Percentiles rank a stretch among this genome's conserved stretches.
Evolutionary conservation across 2,329 filamentous ascomycete genomes (phyloP).

Genomic region (Beauveria sp.): DNA sequence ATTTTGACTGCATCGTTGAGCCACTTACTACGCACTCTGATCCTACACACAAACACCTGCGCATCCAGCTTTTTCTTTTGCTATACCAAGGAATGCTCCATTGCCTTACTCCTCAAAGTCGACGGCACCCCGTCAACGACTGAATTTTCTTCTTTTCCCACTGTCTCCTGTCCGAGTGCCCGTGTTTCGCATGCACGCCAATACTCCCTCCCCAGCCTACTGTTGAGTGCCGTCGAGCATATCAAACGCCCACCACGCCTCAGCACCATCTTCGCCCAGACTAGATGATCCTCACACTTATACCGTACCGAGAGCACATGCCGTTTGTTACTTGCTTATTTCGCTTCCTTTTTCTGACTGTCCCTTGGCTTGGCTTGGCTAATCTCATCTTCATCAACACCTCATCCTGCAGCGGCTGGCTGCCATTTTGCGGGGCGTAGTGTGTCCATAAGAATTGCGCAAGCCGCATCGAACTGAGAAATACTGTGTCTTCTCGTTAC

Average conservation of each 20-base stretch:
- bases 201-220: not conserved
- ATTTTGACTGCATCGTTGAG: not conserved
- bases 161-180: conserved; percentile 3
- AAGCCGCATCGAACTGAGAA: not conserved
- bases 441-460: conserved; percentile 1
- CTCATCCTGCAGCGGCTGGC: not conserved
- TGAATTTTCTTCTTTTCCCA: conserved; percentile 1
- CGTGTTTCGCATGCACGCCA: conserved; percentile 5
- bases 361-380: not conserved
- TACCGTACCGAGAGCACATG: not conserved
- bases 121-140: conserved; percentile 5
- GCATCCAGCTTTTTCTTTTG: conserved; percentile 2
- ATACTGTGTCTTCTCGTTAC: not conserved
- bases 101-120: not conserved
- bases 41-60: not conserved
- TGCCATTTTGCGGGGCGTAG: conserved; percentile 2
- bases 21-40: not conserved
- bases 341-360: conserved; percentile 1
- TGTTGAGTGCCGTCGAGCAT: not conserved
- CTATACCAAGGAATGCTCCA: not conserved
- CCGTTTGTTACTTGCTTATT: not conserved
- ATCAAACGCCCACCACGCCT: conserved; percentile 2
- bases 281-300: not conserved
- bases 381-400: conserved; percentile 3
- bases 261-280: not conserved